Percentiles rank a stretch among this genome's conserved stretches.
Conservation (phyloP, 2,329 filamentous ascomycete species). For the Penicillium frequentans region DNA sequence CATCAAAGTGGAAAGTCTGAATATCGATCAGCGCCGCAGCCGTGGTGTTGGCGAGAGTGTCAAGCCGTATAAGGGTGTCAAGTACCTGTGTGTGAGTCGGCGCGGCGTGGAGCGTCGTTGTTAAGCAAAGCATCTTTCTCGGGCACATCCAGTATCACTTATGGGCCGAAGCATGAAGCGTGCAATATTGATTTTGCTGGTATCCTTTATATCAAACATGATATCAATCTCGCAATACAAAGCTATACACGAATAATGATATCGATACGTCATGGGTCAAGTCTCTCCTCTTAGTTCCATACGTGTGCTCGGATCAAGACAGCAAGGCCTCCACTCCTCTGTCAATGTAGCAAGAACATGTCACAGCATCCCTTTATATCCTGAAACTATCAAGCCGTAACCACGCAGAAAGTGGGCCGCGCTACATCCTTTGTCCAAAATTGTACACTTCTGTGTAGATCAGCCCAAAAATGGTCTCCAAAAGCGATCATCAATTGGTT, state of each 20-base stretch:
- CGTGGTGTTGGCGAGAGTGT: constrained; percentile 82
- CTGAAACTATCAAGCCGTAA: neutral
- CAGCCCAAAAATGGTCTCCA: neutral
- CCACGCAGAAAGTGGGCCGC: neutral
- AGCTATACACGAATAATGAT: neutral
- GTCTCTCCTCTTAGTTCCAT: neutral
- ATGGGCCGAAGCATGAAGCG: constrained; percentile 4
- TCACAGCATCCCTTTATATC: neutral
- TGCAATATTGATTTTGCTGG: neutral
- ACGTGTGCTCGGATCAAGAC: neutral
- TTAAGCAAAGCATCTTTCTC: constrained; percentile 16
- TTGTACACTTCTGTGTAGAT: neutral
- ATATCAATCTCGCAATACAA: neutral
- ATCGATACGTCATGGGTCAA: neutral
- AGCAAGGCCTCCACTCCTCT: neutral
- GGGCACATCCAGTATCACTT: neutral
- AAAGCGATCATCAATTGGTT: neutral
- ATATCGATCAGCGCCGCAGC: constrained; percentile 73
- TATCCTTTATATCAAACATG: neutral
- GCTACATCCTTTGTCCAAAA: neutral
- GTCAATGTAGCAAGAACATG: neutral
- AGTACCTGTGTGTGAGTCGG: constrained; percentile 78
- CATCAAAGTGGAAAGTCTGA: constrained; percentile 62
- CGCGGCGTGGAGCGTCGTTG: constrained; percentile 52
- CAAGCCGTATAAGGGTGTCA: constrained; percentile 96